Percentiles rank a stretch among this genome's conserved stretches.
Conservation (phyloP, 179 eudicot genomes). For the Heliamphora ciliata region DNA sequence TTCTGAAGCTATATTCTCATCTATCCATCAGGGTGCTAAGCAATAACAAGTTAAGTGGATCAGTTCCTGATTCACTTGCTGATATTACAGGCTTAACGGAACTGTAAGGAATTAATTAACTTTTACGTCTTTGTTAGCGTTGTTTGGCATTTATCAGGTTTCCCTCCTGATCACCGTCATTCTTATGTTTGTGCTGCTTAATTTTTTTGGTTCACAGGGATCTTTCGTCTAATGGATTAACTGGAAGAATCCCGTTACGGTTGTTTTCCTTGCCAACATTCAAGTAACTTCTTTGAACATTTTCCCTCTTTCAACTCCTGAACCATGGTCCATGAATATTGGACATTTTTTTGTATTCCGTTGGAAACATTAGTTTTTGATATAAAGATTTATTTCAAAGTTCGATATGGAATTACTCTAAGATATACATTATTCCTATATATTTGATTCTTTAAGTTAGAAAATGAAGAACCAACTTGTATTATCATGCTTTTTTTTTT, state of each 20-base stretch:
- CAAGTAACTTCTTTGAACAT: constrained; percentile 46
- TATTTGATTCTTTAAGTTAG: background rate
- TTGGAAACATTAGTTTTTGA: background rate
- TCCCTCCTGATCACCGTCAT: background rate
- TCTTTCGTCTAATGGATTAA: constrained; percentile 67
- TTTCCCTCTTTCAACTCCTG: background rate
- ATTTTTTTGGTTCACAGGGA: constrained; percentile 44
- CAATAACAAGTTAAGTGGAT: constrained; percentile 32
- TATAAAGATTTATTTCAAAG: background rate
- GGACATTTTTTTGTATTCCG: background rate
- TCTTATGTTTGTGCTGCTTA: constrained; percentile 9
- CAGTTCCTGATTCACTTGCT: constrained; percentile 32
- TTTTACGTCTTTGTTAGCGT: background rate
- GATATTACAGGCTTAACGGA: constrained; percentile 29
- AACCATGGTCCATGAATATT: background rate
- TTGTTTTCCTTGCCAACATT: constrained; percentile 55
- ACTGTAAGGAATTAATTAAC: constrained; percentile 24
- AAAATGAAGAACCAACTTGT: constrained; percentile 1
- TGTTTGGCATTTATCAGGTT: background rate
- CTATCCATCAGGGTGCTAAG: constrained; percentile 28
- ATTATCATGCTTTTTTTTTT: background rate
- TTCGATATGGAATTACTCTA: no score
- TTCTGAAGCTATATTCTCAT: background rate
- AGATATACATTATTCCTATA: background rate
- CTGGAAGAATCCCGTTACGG: constrained; percentile 53